Conservation (phyloP, 2,329 filamentous ascomycete genomes). For the Rutstroemia sp. region DNA sequence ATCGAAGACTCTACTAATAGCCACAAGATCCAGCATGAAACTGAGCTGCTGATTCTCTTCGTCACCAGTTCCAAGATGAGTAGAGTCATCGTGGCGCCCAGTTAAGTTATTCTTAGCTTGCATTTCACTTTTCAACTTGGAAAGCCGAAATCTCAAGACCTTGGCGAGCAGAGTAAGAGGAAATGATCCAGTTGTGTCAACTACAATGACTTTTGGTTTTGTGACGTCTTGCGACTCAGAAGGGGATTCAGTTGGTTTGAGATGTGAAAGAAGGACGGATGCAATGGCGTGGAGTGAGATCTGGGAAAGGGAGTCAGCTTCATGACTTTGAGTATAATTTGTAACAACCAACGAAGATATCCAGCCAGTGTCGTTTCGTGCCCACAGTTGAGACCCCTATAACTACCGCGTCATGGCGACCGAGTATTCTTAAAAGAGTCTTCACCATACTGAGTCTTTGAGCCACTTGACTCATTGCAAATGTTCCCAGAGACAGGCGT, state of each 20-base stretch:
- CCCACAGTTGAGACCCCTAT: too few relatives aligned
- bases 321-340: too few relatives aligned
- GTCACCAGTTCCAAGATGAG: neutral
- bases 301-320: too few relatives aligned
- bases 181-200: conserved; percentile 28
- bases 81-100: neutral
- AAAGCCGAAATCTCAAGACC: conserved; percentile 19
- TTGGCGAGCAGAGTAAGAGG: conserved; percentile 21
- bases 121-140: neutral
- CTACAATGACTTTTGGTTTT: conserved; percentile 18
- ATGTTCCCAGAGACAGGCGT: too few relatives aligned
- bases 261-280: conserved; percentile 14
- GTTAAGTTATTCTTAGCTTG: neutral
- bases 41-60: conserved; percentile 16
- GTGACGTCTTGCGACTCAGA: neutral
- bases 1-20: conserved; percentile 51
- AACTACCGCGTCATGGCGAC: too few relatives aligned
- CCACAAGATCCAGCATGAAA: conserved; percentile 39
- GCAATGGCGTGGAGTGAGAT: conserved; percentile 8
- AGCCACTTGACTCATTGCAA: too few relatives aligned
- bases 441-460: too few relatives aligned
- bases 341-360: too few relatives aligned
- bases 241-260: neutral
- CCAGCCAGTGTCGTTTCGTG: too few relatives aligned
- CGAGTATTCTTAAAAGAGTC: too few relatives aligned